These are phyloP conservation scores for Colletotrichum ledebouriae DNA, from an alignment of 2,329 filamentous ascomycete genomes.

Conservation along the genomic window DNA sequence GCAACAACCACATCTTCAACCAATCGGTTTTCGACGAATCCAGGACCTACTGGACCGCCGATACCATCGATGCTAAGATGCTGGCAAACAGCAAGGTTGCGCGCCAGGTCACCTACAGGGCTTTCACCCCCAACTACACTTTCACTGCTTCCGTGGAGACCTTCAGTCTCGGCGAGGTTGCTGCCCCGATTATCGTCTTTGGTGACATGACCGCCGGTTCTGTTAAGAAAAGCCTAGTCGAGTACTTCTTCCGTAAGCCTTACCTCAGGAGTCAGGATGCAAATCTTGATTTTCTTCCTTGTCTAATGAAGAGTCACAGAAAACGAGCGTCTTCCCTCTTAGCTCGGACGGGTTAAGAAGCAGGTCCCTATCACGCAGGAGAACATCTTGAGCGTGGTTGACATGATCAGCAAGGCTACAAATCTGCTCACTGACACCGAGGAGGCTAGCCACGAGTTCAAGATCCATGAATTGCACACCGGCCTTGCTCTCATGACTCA, in stretches of 20 bases:
- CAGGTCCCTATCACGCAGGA: constrained; percentile 4
- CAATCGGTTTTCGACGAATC: constrained; percentile 62
- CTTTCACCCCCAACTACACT: constrained; percentile 62
- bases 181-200: constrained; percentile 63
- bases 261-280: too few relatives aligned
- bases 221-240: constrained; percentile 55
- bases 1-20: constrained; percentile 67
- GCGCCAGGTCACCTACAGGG: constrained; percentile 58
- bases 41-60: constrained; percentile 59
- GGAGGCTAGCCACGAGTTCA: neutral
- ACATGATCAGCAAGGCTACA: constrained; percentile 27
- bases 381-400: constrained; percentile 21
- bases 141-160: constrained; percentile 57
- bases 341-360: constrained; percentile 38
- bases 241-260: constrained; percentile 61
- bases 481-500: constrained; percentile 7
- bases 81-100: constrained; percentile 61
- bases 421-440: constrained; percentile 19
- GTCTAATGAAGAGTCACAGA: neutral
- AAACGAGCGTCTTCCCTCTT: constrained; percentile 36
- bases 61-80: constrained; percentile 55
- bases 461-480: constrained; percentile 20
- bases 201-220: constrained; percentile 57
- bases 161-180: constrained; percentile 65
- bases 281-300: neutral